Evolutionary conservation across 1,284 basidiomycete genomes (phyloP), one percentile per base, ranked within the genome.

Genomic region (Leccinum solheimii): DNA sequence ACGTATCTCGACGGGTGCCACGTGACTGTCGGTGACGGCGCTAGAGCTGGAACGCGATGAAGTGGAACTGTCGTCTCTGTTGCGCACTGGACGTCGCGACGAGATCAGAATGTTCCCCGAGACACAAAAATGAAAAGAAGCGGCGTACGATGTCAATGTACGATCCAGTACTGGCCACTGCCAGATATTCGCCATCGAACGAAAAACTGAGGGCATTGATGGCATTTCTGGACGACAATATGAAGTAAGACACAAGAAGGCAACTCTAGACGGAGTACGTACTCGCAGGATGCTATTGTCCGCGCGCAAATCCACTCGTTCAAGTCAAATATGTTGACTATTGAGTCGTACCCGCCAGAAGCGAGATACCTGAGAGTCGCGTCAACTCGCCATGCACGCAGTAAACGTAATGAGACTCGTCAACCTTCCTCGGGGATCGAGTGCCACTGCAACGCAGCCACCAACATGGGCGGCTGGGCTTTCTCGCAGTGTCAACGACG

Each of bases 1-100:
- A 86, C 82, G 66, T 90, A 86, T 73, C 86, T 88, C 8, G 86
- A 89, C 3, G 90, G 90, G 72, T 92, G 90, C 90, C 90, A 92
- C 1, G 83, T 77, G 3, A 92, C 90, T 1, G 87, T 86, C 5
- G 85, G 84, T 14, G 88, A 83, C 0, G 87, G 79, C 2, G 85
- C 86, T 7, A 86, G 75, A 3, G 87, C 81, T 2, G 86, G 82
- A 13, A 92, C 83, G 19, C 90, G 86, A 69, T 91, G 87, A 30
- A 91, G 67, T 2, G 87, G 86, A 34, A 81, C 72, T 13, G 85
- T 85, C 0, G 88, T 92, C 72, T 92, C 91, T 3, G 87, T 88
- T 13, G 87, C 86, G 66, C 87, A 90, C 90, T 92, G 65, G 34
- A 23, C 2, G 49, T 49, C 54, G 49, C 40, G 40, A 43, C 2